Base-by-base conservation (phyloP, 129 eudicot species). In the Glebionis coronaria region DNA sequence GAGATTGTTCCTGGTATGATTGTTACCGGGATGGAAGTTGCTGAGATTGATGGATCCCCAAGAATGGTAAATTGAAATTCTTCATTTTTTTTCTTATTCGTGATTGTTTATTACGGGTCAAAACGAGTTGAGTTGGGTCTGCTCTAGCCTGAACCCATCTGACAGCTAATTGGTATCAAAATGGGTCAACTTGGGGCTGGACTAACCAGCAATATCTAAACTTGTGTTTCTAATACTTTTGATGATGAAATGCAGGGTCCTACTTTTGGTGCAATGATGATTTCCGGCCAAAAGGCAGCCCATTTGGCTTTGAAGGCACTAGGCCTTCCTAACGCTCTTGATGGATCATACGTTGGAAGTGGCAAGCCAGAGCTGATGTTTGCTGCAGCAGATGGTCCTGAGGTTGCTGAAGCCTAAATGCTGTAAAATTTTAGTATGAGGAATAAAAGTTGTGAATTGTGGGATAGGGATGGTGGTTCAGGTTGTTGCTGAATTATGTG, bases 181-280 rank as follows among this genome's bases (percentile, higher is more conserved):
- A 35, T 35, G 42, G 42, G 42, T 35, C 42, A 35, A 35, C 2
- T 35, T 35, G 42, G 42, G 42, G 42, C 42, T 35, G 42, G 42
- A 6, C 10, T 7, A 35, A 35, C 42, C 42, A 35, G 1, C 42
- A 35, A 35, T 35, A 35, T 35, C 42, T 35, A 35, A 8, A 9
- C 66, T 15, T 60, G 49, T 63, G 31, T 11, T 4, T 8, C 50
- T 35, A 53, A 67, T 19, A 29, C 21, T 42, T 50, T 71, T 14
- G 61, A 31, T 45, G 66, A 44, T 47, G n/a, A n/a, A n/a, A 59
- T 63, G 59, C 85, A 87, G 90, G 96, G 96, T n/a, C 95, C 91
- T 19, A 88, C 96, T 1, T 88, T 85, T 57, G 91, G 96, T 40
- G 96, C 96, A 4, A 88, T 88, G 96, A 88, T 88, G 96, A 80